Evolutionary conservation across 495 filamentous ascomycete species (phyloP), one percentile per base, ranked within the genome.

Genomic region (Elasticomyces elasticus): DNA sequence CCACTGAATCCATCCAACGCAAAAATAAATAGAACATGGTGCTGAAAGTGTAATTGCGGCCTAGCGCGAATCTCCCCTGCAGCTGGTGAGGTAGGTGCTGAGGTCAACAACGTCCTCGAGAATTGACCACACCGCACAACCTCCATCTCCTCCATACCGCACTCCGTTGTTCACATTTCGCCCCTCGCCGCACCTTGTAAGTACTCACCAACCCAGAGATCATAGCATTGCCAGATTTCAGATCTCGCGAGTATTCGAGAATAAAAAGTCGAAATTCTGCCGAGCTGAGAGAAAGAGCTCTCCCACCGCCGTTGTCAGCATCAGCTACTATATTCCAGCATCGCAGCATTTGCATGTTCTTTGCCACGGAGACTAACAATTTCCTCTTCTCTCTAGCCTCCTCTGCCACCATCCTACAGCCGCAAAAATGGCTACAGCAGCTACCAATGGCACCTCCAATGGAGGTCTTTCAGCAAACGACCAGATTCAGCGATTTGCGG

Each of bases 401-500:
- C 19, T 41, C 30, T 15, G 35, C 43, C 23, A 7, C 45, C 13
- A 23, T 13, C 17, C 44, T 10, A 47, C 24, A 56, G 48, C 30
- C 49, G 43, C 51, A 61, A 73, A 67, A 65, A 71, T 66, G 61
- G 64, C 56, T 65, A 55, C 56, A 59, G 54, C 48, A 25, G 17
- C 45, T 3, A 23, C 5, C 45, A 61, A 68, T 66, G 58, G 58
- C 63, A 37, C 59, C 41, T 52, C 67, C 31, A 49, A 56, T 13
- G 27, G 56, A 38, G 53, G 52, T 33, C 70, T 68, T n/a, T 87
- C 84, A 67, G 89, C 42, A 64, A 95, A 98, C 76, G 92, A 98
- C 74, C 97, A 96, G 76, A 98, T 98, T 76, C 85, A 84, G 66
- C 89, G 92, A 54, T 98, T 98, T 74, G 79, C 81, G 56, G 88